phyloP scores from a whole-genome alignment of 805 yeast genomes.

The Ogataea sp. region DNA sequence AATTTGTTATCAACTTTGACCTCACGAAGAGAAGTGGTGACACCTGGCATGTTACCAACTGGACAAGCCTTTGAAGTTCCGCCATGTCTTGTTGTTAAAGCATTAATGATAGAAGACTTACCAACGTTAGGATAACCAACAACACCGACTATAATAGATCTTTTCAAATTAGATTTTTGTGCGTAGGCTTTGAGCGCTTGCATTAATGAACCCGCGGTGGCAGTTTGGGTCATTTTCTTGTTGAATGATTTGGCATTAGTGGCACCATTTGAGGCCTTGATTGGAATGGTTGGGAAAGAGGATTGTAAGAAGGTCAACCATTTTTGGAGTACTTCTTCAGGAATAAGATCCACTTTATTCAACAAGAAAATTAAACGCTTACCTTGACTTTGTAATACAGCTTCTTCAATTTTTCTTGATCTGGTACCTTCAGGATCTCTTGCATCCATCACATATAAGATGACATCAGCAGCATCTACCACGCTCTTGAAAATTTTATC shows the following conservation, averaged over 20 bases:
- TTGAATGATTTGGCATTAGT: slow-evolving; percentile 61
- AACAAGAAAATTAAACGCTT: slow-evolving; percentile 80
- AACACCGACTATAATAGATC: slow-evolving; percentile 89
- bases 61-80: slow-evolving; percentile 77
- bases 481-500: slow-evolving; percentile 92
- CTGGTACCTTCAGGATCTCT: slow-evolving; percentile 96
- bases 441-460: slow-evolving; percentile 91
- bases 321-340: slow-evolving; percentile 70
- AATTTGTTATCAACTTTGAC: slow-evolving; percentile 87
- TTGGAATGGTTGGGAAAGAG: slow-evolving; percentile 87
- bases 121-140: slow-evolving; percentile 98
- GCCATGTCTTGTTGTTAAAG: slow-evolving; percentile 76
- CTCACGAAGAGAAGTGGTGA: slow-evolving; percentile 85
- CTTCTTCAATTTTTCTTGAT: slow-evolving; percentile 84
- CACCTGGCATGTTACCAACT: slow-evolving; percentile 96
- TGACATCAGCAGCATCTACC: slow-evolving; percentile 85
- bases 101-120: slow-evolving; percentile 88
- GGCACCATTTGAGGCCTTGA: slow-evolving; percentile 73
- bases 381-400: slow-evolving; percentile 69
- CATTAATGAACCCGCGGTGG: slow-evolving; percentile 66
- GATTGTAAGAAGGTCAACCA: slow-evolving; percentile 78
- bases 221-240: slow-evolving; percentile 60
- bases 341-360: slow-evolving; percentile 90
- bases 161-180: slow-evolving; percentile 71
- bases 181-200: slow-evolving; percentile 84